Evolutionary conservation across 1,139 yeast genomes (phyloP).

Genomic region (Spencermartinsiella ligniputridi): DNA sequence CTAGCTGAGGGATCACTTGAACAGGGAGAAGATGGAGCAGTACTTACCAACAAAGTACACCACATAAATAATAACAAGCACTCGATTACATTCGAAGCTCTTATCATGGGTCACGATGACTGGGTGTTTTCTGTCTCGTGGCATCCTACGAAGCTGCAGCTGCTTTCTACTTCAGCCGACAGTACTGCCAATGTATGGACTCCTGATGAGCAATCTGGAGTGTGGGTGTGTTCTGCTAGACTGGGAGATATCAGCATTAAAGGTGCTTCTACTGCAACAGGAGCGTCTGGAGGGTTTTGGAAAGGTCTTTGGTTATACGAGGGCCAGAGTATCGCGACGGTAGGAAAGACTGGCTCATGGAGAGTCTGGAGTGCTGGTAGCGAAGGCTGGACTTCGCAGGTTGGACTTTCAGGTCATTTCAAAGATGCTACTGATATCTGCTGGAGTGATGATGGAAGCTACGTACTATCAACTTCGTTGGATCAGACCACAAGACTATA

Average conservation of each 20-base stretch:
- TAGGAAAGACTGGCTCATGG: slow-evolving; percentile 92
- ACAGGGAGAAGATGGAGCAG: slow-evolving; percentile 13
- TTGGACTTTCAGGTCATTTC: slow-evolving; percentile 74
- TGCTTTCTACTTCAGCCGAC: slow-evolving; percentile 88
- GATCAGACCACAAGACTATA: slow-evolving; percentile 91
- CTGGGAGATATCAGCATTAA: slow-evolving; percentile 90
- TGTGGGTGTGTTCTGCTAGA: slow-evolving; percentile 80
- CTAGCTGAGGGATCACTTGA: slow-evolving; percentile 15
- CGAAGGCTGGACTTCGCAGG: slow-evolving; percentile 40
- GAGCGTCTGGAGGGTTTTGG: slow-evolving; percentile 98
- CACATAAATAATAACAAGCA: slow-evolving; percentile 32
- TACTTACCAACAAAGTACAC: slow-evolving; percentile 29
- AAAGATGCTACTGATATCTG: slow-evolving; percentile 71
- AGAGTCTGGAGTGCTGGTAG: slow-evolving; percentile 58
- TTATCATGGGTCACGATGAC: slow-evolving; percentile 97
- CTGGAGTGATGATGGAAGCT: slow-evolving; percentile 71
- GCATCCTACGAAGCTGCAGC: slow-evolving; percentile 60
- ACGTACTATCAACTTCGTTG: slow-evolving; percentile 69
- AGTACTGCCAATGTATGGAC: slow-evolving; percentile 96
- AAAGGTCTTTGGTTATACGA: slow-evolving; percentile 71
- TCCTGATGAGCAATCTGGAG: slow-evolving; percentile 80
- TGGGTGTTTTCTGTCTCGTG: slow-evolving; percentile 88
- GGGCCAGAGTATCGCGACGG: slow-evolving; percentile 46
- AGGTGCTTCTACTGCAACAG: slow-evolving; percentile 98
- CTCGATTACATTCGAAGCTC: slow-evolving; percentile 80